Percentiles rank a stretch among this genome's conserved stretches.
Conservation (phyloP, 345 rosid species). For the Syzygium jambos region DNA sequence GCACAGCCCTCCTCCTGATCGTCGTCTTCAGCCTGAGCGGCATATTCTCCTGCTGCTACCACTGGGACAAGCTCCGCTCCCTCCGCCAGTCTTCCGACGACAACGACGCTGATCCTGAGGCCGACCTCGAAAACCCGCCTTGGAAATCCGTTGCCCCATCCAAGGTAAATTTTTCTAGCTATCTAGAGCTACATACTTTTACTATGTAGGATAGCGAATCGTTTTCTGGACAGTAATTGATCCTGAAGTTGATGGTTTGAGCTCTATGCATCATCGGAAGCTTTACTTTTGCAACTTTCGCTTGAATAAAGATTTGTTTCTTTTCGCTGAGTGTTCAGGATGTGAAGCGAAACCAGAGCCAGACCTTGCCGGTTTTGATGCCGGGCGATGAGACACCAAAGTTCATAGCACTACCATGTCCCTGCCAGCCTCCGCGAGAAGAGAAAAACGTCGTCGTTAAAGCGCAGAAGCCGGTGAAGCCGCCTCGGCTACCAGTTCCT, state of each 20-base stretch:
- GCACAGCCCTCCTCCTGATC: conserved; percentile 82
- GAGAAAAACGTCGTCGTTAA: conserved; percentile 24
- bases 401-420: conserved; percentile 92
- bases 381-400: conserved; percentile 84
- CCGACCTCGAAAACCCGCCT: conserved; percentile 44
- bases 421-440: conserved; percentile 52
- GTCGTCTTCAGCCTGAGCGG: conserved; percentile 86
- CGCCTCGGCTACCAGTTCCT: conserved; percentile 59
- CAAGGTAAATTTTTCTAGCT: conserved; percentile 24
- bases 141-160: conserved; percentile 26
- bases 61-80: conserved; percentile 90
- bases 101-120: conserved; percentile 21
- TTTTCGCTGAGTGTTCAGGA: conserved; percentile 20
- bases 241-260: neutral
- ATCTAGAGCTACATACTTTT: neutral
- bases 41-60: conserved; percentile 96
- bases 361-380: conserved; percentile 83
- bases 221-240: neutral
- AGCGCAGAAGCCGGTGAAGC: conserved; percentile 42
- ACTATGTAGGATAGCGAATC: fast-evolving
- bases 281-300: neutral
- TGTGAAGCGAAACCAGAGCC: conserved; percentile 29
- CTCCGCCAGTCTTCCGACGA: conserved; percentile 56
- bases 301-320: neutral
- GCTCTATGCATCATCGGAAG: neutral